These are phyloP conservation scores for Paramyrothecium roridum DNA, from an alignment of 2,329 filamentous ascomycete genomes.

Conservation along the genomic window DNA sequence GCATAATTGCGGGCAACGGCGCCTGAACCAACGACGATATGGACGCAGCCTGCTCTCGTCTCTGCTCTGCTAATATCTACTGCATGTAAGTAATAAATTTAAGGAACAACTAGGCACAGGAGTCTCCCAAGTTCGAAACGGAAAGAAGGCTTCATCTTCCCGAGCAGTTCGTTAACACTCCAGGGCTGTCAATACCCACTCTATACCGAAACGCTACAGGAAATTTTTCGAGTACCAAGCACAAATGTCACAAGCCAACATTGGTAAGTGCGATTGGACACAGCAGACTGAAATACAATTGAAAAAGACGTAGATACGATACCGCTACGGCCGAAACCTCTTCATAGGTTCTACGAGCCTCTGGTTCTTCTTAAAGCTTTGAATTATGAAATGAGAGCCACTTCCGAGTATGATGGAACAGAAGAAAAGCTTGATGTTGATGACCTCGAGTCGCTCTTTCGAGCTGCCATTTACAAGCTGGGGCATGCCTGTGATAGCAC, in stretches of 20 bases:
- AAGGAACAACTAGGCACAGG: too few species aligned
- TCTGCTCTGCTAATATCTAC: background rate
- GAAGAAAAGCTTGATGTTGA: constrained; percentile 4
- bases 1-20: background rate
- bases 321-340: background rate
- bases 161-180: background rate
- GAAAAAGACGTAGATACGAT: background rate
- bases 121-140: too few species aligned
- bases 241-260: background rate
- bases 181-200: background rate
- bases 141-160: too few species aligned
- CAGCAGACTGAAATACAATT: background rate
- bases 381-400: background rate
- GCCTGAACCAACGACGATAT: background rate
- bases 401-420: background rate
- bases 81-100: too few species aligned
- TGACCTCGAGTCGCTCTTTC: constrained; percentile 4
- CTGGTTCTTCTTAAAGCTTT: constrained; percentile 7
- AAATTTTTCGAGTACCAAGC: background rate
- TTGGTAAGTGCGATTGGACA: background rate
- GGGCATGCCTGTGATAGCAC: constrained; percentile 8
- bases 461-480: constrained; percentile 12
- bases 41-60: background rate
- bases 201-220: background rate
- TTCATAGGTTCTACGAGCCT: constrained; percentile 10